Percentiles rank a stretch among this genome's conserved stretches.
phyloP scores from a whole-genome alignment of 1,284 basidiomycete species.

The Ceratobasidium sp. region DNA sequence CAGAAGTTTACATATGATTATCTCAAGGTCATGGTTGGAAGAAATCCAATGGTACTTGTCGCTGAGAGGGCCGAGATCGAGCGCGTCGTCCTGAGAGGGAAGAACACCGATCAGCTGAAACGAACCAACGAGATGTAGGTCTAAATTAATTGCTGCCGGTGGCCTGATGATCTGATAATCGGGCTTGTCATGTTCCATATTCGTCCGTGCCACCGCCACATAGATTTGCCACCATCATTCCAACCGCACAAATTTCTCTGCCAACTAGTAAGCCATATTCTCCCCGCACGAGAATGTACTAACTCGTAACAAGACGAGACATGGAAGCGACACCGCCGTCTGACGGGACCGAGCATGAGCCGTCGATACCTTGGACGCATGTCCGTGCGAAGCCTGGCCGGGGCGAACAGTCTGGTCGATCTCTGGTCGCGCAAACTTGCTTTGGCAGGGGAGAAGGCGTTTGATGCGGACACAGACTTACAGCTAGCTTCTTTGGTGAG shows the following conservation, averaged over 20 bases:
- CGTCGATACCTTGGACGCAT: slow-evolving; percentile 26
- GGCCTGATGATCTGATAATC: not conserved
- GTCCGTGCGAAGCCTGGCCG: slow-evolving; percentile 1
- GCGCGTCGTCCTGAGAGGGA: slow-evolving; percentile 4
- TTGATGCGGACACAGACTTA: slow-evolving; percentile 24
- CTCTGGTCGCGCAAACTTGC: slow-evolving; percentile 2
- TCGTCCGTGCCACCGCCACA: not conserved
- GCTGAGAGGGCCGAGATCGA: slow-evolving; percentile 31
- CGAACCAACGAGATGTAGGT: slow-evolving; percentile 16
- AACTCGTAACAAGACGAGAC: not conserved
- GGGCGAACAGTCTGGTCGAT: not conserved
- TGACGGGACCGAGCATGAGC: slow-evolving; percentile 35
- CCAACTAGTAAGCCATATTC: slow-evolving; percentile 21
- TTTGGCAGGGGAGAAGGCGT: not conserved
- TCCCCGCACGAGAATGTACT: too few species aligned
- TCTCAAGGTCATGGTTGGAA: slow-evolving; percentile 8
- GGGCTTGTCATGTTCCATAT: not conserved
- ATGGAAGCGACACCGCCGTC: slow-evolving; percentile 13
- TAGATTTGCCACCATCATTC: slow-evolving; percentile 30
- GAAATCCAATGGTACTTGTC: slow-evolving; percentile 19
- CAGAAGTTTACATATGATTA: not conserved
- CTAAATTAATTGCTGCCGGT: not conserved
- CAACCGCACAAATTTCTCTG: slow-evolving; percentile 11
- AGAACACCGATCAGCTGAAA: slow-evolving; percentile 19
- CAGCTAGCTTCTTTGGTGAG: slow-evolving; percentile 28